Percentiles rank a stretch among this genome's conserved stretches.
phyloP scores from a whole-genome alignment of 2,329 filamentous ascomycete species.

The Orbilia oligospora region DNA sequence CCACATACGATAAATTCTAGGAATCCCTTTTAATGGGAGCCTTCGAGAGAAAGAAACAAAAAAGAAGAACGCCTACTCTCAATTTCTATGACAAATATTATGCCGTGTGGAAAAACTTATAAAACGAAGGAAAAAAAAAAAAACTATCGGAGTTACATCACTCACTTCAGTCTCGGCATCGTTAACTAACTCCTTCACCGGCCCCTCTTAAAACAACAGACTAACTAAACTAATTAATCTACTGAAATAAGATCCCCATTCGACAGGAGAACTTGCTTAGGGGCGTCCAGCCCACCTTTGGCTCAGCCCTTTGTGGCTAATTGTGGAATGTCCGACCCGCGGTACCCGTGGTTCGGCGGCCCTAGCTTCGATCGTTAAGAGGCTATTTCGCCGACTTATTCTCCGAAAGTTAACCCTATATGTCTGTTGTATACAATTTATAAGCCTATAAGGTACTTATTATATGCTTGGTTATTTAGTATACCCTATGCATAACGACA shows the following conservation, averaged over 20 bases:
- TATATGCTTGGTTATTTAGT: background rate
- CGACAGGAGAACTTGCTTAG: background rate
- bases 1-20: background rate
- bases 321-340: conserved; percentile 7
- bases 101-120: conserved; percentile 3
- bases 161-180: background rate
- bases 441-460: background rate
- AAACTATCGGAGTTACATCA: conserved; percentile 40
- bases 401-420: conserved; percentile 3
- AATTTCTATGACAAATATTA: conserved; percentile 47
- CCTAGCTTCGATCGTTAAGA: background rate
- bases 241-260: conserved; percentile 1
- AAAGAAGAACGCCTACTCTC: background rate
- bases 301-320: conserved; percentile 25
- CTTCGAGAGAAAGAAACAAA: background rate
- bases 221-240: background rate
- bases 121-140: conserved; percentile 4
- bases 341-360: conserved; percentile 17
- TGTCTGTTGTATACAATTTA: background rate
- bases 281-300: conserved; percentile 10
- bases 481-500: conserved; percentile 24
- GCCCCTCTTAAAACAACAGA: conserved; percentile 17
- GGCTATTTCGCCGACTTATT: conserved; percentile 22
- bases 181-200: background rate
- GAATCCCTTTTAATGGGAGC: background rate